Evolutionary conservation across 768 basidiomycete species (phyloP).

Genomic region (Filobasidium wieringae): DNA sequence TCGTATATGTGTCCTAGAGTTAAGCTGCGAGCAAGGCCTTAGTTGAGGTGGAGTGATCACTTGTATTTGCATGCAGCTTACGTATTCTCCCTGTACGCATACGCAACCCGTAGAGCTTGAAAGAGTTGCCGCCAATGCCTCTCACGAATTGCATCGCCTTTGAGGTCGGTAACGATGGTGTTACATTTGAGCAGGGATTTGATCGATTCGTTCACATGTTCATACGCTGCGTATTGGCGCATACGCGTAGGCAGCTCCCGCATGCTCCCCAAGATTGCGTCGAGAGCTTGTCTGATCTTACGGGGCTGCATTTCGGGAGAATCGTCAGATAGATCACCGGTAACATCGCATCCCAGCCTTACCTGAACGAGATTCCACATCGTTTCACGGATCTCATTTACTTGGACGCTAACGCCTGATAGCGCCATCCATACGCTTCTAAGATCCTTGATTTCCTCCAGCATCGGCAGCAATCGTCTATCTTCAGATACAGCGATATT

Average conservation of each 20-base stretch:
- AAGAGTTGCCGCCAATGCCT: constrained; percentile 97
- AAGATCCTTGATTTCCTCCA: constrained; percentile 88
- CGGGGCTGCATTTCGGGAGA: no score
- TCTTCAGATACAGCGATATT: constrained; percentile 76
- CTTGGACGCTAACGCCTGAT: constrained; percentile 91
- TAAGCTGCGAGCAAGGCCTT: no score
- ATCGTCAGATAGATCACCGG: no score
- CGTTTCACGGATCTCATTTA: constrained; percentile 74
- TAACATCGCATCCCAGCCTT: no score
- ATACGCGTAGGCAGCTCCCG: constrained; percentile 98
- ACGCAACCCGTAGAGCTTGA: constrained; percentile 66
- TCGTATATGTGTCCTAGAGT: constrained; percentile 95
- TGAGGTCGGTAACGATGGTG: constrained; percentile 76
- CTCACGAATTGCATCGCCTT: constrained; percentile 93
- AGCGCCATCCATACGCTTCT: constrained; percentile 99
- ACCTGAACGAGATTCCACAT: constrained; percentile 83
- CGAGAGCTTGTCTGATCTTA: constrained; percentile 86
- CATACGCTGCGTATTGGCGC: constrained; percentile 97
- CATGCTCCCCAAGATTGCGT: constrained; percentile 79
- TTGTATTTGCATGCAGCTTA: no score
- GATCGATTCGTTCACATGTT: constrained; percentile 88
- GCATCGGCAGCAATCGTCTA: constrained; percentile 72
- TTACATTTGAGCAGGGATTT: constrained; percentile 80
- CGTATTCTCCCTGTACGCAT: constrained; percentile 63
- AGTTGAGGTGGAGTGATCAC: no score